Percentiles rank a stretch among this genome's conserved stretches.
These are phyloP conservation scores for Pseudohalonectria lignicola DNA, from an alignment of 2,329 filamentous ascomycete species.

Conservation along the genomic window DNA sequence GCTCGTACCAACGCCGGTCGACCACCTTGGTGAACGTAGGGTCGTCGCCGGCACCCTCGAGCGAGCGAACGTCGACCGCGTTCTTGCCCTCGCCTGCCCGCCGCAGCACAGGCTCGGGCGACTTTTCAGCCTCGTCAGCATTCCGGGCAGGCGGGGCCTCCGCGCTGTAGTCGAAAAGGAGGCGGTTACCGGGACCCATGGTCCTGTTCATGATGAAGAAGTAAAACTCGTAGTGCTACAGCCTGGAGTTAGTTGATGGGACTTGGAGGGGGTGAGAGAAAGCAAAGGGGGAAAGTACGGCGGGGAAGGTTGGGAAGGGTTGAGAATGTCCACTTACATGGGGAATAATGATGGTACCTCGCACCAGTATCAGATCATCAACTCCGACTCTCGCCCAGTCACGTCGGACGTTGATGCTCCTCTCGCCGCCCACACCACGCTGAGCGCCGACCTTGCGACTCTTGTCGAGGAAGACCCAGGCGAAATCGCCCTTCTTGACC, in stretches of 20 bases:
- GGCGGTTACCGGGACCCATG: conserved; percentile 56
- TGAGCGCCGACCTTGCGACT: conserved; percentile 85
- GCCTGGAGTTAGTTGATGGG: no score
- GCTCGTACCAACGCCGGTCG: conserved; percentile 91
- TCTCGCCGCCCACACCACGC: conserved; percentile 57
- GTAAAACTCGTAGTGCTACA: conserved; percentile 91
- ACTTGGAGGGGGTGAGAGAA: conserved; percentile 4
- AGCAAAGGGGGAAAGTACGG: background rate
- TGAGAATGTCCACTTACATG: conserved; percentile 53
- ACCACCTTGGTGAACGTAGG: conserved; percentile 83
- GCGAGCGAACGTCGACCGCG: conserved; percentile 35
- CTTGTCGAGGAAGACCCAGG: conserved; percentile 89
- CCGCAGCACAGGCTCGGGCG: conserved; percentile 16
- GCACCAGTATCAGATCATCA: conserved; percentile 88
- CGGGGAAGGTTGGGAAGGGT: background rate
- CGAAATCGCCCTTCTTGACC: conserved; percentile 84
- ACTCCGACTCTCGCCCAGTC: conserved; percentile 93
- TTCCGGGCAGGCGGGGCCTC: conserved; percentile 26
- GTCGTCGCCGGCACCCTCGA: conserved; percentile 71
- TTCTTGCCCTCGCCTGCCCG: conserved; percentile 24
- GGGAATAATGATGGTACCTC: conserved; percentile 83
- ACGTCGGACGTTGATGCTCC: conserved; percentile 54
- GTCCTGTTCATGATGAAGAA: conserved; percentile 91
- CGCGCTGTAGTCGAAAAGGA: conserved; percentile 65
- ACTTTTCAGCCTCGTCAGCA: conserved; percentile 6